These are phyloP conservation scores for Royoungia palumana DNA, from an alignment of 768 basidiomycete species.

Conservation along the genomic window DNA sequence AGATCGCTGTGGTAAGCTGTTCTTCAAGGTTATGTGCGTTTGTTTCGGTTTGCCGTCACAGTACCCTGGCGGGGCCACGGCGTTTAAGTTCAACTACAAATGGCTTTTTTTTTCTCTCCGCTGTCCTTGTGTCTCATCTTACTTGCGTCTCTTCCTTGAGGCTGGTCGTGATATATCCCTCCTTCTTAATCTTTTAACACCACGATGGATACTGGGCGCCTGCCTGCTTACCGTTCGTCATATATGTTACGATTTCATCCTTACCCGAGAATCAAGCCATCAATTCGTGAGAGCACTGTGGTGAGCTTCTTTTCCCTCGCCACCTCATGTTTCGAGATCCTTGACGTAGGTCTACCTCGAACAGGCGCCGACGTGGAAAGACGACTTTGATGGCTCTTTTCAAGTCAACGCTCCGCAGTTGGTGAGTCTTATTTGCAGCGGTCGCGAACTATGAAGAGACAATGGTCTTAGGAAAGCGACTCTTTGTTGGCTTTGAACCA, in stretches of 20 bases:
- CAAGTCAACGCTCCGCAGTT: background rate
- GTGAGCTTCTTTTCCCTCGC: conserved; percentile 12
- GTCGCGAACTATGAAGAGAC: background rate
- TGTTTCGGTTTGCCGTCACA: conserved; percentile 27
- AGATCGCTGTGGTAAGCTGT: conserved; percentile 12
- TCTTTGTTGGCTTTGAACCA: background rate
- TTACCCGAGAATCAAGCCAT: conserved; percentile 24
- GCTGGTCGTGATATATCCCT: background rate
- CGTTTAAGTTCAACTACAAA: conserved; percentile 20
- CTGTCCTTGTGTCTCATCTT: background rate
- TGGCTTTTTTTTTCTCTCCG: conserved; percentile 3
- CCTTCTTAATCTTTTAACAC: background rate
- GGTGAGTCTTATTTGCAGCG: conserved; percentile 6
- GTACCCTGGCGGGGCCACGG: conserved; percentile 21
- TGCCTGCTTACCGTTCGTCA: conserved; percentile 29
- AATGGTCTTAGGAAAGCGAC: conserved; percentile 10
- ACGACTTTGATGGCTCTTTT: background rate
- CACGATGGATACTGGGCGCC: conserved; percentile 14
- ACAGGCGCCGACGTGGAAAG: conserved; percentile 10
- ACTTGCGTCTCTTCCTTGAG: conserved; percentile 1
- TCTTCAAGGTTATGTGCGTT: conserved; percentile 18
- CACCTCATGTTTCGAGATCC: conserved; percentile 5
- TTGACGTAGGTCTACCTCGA: conserved; percentile 1
- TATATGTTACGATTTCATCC: conserved; percentile 29
- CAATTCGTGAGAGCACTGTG: conserved; percentile 23